phyloP scores from a whole-genome alignment of 1,139 yeast genomes.

The Insectozyma bohioensis region DNA sequence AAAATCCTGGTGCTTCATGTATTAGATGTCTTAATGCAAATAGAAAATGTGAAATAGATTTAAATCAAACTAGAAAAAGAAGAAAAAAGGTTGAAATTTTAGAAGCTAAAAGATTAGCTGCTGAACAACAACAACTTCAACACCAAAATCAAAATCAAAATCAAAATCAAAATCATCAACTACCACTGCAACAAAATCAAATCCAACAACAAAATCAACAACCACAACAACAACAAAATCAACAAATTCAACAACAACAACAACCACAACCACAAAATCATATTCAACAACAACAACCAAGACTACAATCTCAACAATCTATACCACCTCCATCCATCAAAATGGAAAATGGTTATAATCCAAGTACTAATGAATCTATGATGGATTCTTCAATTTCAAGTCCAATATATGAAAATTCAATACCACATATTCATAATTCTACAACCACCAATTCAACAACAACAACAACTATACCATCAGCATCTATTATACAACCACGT shows the following conservation, averaged over 20 bases:
- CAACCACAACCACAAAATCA: constrained; percentile 1
- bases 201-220: not conserved
- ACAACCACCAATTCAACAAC: not conserved
- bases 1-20: constrained; percentile 66
- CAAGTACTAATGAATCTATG: too few relatives aligned
- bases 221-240: not conserved
- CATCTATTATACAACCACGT: constrained; percentile 1
- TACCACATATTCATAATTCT: too few relatives aligned
- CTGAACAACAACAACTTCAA: constrained; percentile 4
- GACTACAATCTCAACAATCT: not conserved
- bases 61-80: constrained; percentile 59
- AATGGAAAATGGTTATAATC: too few relatives aligned
- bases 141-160: not conserved
- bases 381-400: not conserved
- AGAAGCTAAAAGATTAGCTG: constrained; percentile 17
- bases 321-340: too few relatives aligned
- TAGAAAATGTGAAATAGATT: constrained; percentile 66
- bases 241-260: not conserved
- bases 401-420: too few relatives aligned
- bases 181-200: constrained; percentile 1
- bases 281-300: not conserved
- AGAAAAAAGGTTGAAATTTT: constrained; percentile 35
- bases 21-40: constrained; percentile 66
- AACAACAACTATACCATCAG: constrained; percentile 1
- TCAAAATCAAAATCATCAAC: not conserved